Evolutionary conservation across 352 stramenopile genomes (phyloP), one percentile per base, ranked within the genome.

Genomic region (Phytophthora palmivora): DNA sequence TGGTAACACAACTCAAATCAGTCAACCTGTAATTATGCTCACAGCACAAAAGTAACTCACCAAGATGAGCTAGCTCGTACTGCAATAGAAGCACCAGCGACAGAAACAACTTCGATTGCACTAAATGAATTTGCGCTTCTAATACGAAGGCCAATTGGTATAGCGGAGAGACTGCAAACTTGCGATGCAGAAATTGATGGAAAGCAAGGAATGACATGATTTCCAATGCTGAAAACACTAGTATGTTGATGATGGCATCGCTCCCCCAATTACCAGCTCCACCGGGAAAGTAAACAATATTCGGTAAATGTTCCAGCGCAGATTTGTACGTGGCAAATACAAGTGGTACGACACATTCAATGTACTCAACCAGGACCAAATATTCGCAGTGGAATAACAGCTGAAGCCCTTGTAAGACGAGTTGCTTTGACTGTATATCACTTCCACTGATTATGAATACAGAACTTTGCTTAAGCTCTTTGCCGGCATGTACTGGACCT

Each of bases 311-410:
- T n/a, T n/a, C n/a, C n/a, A n/a, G n/a, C n/a, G n/a, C n/a, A n/a
- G n/a, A n/a, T n/a, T n/a, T n/a, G n/a, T n/a, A n/a, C n/a, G n/a
- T n/a, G n/a, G n/a, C n/a, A n/a, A n/a, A n/a, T n/a, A n/a, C n/a
- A n/a, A n/a, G n/a, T n/a, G n/a, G n/a, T n/a, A n/a, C n/a, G n/a
- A n/a, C n/a, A n/a, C n/a, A n/a, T n/a, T n/a, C n/a, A n/a, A n/a
- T n/a, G n/a, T n/a, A n/a, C n/a, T n/a, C n/a, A n/a, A n/a, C n/a
- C n/a, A n/a, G 43, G 30, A n/a, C 48, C 8, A 56, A n/a, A 10
- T 56, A 68, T 42, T 74, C 70, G 24, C 56, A 69, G 9, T 48
- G 46, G 33, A 71, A 76, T 0, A 79, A 54, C 24, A 76, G 24
- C 32, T 73, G 64, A 12, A 73, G 19, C 2, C 36, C 43, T 4